Conservation (phyloP, 139 green algal genomes). For the Chlorella sp. region DNA sequence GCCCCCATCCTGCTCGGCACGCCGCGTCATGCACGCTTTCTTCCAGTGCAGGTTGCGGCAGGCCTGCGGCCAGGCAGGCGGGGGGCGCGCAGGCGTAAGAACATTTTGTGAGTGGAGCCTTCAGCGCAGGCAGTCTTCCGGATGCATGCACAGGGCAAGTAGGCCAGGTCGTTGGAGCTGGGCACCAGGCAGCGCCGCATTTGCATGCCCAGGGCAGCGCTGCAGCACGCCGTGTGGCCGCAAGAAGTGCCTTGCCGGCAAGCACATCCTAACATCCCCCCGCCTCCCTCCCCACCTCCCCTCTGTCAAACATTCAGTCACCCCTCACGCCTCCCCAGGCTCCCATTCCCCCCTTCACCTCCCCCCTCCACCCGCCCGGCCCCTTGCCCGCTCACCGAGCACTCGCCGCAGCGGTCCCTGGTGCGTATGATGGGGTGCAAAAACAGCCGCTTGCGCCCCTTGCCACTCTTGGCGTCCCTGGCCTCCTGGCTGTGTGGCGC, state of each 20-base stretch:
- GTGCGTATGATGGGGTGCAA: constrained; percentile 20
- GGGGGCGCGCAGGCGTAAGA: neutral
- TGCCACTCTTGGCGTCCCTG: constrained; percentile 31
- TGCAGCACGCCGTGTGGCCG: neutral
- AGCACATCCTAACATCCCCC: neutral
- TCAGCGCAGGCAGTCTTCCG: constrained; percentile 41
- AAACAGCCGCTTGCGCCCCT: constrained; percentile 15
- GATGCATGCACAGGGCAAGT: too few relatives aligned
- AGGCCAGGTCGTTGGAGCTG: too few relatives aligned
- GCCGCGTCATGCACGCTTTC: constrained; percentile 58
- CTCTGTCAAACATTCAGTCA: neutral
- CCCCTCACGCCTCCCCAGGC: neutral
- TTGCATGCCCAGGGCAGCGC: too few relatives aligned
- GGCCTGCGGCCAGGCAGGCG: constrained; percentile 8
- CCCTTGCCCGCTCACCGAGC: constrained; percentile 9
- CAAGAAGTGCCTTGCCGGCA: neutral
- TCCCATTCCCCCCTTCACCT: neutral
- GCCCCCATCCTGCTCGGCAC: constrained; percentile 44
- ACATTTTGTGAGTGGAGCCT: too few relatives aligned
- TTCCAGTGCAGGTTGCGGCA: constrained; percentile 58
- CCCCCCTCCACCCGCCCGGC: neutral
- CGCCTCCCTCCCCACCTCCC: neutral
- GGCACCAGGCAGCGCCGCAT: neutral
- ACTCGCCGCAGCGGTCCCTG: constrained; percentile 20
- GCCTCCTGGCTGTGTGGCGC: constrained; percentile 20